phyloP scores from a whole-genome alignment of 768 basidiomycete genomes.

The Tephrocybe sp. region DNA sequence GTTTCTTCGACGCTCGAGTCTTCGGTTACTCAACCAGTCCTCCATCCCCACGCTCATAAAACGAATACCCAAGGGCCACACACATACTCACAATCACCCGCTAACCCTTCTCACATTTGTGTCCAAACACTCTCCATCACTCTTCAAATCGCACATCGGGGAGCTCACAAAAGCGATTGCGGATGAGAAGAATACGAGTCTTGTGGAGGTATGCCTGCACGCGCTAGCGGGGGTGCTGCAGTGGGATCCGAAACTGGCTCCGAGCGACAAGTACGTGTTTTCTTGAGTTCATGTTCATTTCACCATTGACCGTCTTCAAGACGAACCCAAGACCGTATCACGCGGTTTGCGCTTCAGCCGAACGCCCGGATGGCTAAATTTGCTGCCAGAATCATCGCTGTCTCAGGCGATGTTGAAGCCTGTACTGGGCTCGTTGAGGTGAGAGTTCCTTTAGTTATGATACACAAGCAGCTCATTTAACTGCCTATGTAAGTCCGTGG shows the following conservation, averaged over 20 bases:
- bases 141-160: conserved; percentile 73
- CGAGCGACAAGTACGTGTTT: conserved; percentile 65
- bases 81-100: conserved; percentile 44
- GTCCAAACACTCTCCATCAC: conserved; percentile 72
- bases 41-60: conserved; percentile 81
- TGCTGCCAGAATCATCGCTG: conserved; percentile 73
- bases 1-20: conserved; percentile 68
- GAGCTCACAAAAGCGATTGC: conserved; percentile 76
- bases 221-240: conserved; percentile 70
- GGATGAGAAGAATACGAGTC: conserved; percentile 53
- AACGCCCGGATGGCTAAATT: conserved; percentile 80
- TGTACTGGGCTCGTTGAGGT: conserved; percentile 69
- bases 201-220: conserved; percentile 72
- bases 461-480: background rate
- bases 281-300: background rate
- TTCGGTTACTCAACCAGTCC: conserved; percentile 81
- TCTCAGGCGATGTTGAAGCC: conserved; percentile 49
- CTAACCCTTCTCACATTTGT: conserved; percentile 54
- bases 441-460: conserved; percentile 16
- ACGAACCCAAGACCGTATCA: conserved; percentile 64
- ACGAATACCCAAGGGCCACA: conserved; percentile 52
- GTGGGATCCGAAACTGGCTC: conserved; percentile 55
- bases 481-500: conserved; percentile 49
- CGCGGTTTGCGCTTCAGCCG: conserved; percentile 56
- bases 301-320: conserved; percentile 36